Conservation (phyloP, 2,329 filamentous ascomycete species). For the Didymellaceae sp. region DNA sequence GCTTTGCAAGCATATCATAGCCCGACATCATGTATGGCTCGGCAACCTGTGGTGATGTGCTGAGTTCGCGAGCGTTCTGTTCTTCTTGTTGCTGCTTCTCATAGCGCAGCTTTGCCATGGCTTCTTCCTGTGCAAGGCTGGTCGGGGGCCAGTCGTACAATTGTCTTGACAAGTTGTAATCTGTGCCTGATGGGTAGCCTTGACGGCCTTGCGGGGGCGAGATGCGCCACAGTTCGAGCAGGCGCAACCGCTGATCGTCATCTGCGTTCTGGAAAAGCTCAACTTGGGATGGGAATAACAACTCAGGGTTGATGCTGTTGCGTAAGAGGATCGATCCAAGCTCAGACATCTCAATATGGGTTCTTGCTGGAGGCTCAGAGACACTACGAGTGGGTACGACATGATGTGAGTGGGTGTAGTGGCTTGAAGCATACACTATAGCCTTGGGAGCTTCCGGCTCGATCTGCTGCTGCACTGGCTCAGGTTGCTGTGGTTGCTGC, state of each 20-base stretch:
- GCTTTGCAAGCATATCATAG: constrained; percentile 72
- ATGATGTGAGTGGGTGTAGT: constrained; percentile 84
- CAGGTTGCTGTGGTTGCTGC: constrained; percentile 56
- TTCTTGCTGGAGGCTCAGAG: constrained; percentile 40
- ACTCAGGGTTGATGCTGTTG: constrained; percentile 72
- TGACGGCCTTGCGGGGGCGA: constrained; percentile 65
- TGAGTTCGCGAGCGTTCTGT: constrained; percentile 33
- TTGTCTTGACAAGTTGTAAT: constrained; percentile 53
- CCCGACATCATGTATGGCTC: constrained; percentile 88
- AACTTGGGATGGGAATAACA: constrained; percentile 76
- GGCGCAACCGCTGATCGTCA: constrained; percentile 71
- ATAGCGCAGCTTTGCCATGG: constrained; percentile 65
- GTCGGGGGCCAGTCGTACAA: constrained; percentile 62
- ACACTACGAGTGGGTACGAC: constrained; percentile 50
- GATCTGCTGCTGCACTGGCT: constrained; percentile 17
- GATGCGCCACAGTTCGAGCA: constrained; percentile 86
- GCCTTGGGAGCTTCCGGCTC: constrained; percentile 46
- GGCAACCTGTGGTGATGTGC: constrained; percentile 52
- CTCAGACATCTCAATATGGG: constrained; percentile 45
- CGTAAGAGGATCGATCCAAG: constrained; percentile 66
- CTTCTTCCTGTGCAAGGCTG: constrained; percentile 62
- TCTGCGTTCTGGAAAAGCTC: constrained; percentile 80
- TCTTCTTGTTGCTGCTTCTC: constrained; percentile 52
- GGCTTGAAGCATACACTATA: constrained; percentile 78
- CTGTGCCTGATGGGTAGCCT: constrained; percentile 44